Percentiles rank a stretch among this genome's conserved stretches.
Evolutionary conservation across 805 yeast species (phyloP).

Genomic region (Ogataea degrootiae): DNA sequence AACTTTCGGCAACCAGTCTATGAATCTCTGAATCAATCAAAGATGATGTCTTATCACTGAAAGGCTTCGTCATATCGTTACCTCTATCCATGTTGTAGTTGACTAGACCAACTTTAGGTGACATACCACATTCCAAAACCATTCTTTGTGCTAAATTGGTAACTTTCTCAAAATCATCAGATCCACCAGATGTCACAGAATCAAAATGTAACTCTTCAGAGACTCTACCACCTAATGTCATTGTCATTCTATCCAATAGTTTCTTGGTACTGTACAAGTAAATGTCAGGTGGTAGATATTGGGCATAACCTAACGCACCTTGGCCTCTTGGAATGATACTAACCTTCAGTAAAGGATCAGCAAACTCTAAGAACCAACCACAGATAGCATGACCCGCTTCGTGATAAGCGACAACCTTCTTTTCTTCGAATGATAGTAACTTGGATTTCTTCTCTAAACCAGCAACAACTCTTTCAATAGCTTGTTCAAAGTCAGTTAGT

Average conservation of each 20-base stretch:
- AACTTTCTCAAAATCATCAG: conserved; percentile 88
- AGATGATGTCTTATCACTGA: conserved; percentile 66
- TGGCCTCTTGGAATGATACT: conserved; percentile 92
- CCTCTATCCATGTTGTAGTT: conserved; percentile 48
- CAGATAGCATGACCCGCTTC: conserved; percentile 97
- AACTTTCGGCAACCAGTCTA: conserved; percentile 61
- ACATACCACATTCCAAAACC: conserved; percentile 89
- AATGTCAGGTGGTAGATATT: conserved; percentile 86
- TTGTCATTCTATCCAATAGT: conserved; percentile 79
- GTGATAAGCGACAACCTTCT: conserved; percentile 84
- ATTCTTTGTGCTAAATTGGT: conserved; percentile 84
- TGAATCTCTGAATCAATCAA: conserved; percentile 67
- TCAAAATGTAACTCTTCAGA: conserved; percentile 85
- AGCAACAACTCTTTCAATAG: conserved; percentile 90
- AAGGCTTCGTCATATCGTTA: conserved; percentile 53
- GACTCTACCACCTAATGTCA: conserved; percentile 91
- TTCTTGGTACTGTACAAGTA: conserved; percentile 74
- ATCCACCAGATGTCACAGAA: conserved; percentile 87
- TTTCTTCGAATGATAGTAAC: conserved; percentile 74
- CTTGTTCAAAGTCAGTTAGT: conserved; percentile 77
- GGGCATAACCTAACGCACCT: conserved; percentile 96
- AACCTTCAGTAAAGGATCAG: conserved; percentile 90
- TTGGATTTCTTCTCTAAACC: conserved; percentile 87
- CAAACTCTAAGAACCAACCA: conserved; percentile 86
- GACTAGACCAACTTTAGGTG: conserved; percentile 64